These are phyloP conservation scores for Geotrichum australiense DNA, from an alignment of 1,139 yeast genomes.

Conservation along the genomic window DNA sequence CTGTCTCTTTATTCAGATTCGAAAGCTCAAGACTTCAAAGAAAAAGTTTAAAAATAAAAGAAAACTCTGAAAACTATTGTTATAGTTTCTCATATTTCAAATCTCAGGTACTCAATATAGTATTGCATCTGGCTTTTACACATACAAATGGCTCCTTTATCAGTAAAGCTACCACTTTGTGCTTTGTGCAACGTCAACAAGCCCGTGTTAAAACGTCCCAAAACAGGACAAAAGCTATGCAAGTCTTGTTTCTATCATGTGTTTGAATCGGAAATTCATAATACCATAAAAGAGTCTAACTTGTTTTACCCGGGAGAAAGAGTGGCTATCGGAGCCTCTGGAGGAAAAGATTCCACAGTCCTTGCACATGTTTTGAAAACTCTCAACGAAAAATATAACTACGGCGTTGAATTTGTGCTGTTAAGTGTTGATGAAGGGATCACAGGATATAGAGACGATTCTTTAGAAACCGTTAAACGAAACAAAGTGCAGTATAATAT, in stretches of 20 bases:
- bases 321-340: conserved; percentile 97
- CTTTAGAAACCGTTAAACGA: conserved; percentile 91
- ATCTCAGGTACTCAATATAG: no score
- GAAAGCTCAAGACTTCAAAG: not conserved
- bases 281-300: conserved; percentile 66
- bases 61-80: no score
- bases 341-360: conserved; percentile 97
- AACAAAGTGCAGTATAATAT: conserved; percentile 82
- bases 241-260: conserved; percentile 83
- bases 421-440: conserved; percentile 95
- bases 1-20: not conserved
- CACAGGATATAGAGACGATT: conserved; percentile 94
- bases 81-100: no score
- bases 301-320: conserved; percentile 74
- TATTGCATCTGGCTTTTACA: no score
- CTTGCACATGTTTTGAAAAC: conserved; percentile 82
- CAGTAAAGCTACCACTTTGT: conserved; percentile 38
- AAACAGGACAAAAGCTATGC: conserved; percentile 85
- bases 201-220: conserved; percentile 88
- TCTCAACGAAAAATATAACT: conserved; percentile 77
- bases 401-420: conserved; percentile 75
- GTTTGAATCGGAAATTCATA: conserved; percentile 92
- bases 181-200: conserved; percentile 81
- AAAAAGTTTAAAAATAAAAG: no score
- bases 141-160: conserved; percentile 17